A percentile compares a stretch with the other conserved stretches of the same genome.
Evolutionary conservation across 805 yeast species (phyloP).

Genomic region (Wickerhamiella shivajii): DNA sequence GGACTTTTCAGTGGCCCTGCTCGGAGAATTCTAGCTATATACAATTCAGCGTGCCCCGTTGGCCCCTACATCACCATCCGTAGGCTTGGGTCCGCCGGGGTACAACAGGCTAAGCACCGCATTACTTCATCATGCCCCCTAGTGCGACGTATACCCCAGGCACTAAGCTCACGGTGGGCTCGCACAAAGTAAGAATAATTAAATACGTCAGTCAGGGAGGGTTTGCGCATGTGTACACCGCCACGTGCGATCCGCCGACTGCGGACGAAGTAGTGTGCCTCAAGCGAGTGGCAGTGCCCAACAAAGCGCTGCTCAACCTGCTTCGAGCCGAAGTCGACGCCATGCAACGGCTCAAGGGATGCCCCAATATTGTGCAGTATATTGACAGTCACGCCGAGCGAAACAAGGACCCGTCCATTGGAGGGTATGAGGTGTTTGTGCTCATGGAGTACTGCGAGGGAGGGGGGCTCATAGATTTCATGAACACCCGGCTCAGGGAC

Average conservation of each 20-base stretch:
- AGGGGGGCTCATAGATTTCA: slow-evolving; percentile 67
- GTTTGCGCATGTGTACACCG: slow-evolving; percentile 87
- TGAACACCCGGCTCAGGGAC: slow-evolving; percentile 72
- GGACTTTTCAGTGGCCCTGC: too few species aligned
- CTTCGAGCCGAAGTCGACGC: slow-evolving; percentile 94
- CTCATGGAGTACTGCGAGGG: slow-evolving; percentile 90
- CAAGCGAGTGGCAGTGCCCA: slow-evolving; percentile 91
- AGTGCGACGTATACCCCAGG: slow-evolving; percentile 55
- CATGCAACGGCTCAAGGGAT: slow-evolving; percentile 76
- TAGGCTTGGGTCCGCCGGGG: too few species aligned
- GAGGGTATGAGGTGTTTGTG: slow-evolving; percentile 70
- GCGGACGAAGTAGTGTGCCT: slow-evolving; percentile 56
- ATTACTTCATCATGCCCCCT: too few species aligned
- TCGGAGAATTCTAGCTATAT: too few species aligned
- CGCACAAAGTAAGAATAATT: slow-evolving; percentile 54
- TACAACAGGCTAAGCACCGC: too few species aligned
- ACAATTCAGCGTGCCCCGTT: too few species aligned
- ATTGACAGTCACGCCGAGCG: slow-evolving; percentile 92
- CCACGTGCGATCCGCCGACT: slow-evolving; percentile 47
- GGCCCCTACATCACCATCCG: too few species aligned
- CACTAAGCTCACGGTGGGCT: slow-evolving; percentile 65
- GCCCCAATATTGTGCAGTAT: slow-evolving; percentile 70
- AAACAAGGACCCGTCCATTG: slow-evolving; percentile 27
- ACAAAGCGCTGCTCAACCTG: slow-evolving; percentile 65
- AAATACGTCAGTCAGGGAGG: slow-evolving; percentile 79